Evolutionary conservation across 805 yeast species (phyloP), one percentile per base, ranked within the genome.

Genomic region (Candida vaughaniae): DNA sequence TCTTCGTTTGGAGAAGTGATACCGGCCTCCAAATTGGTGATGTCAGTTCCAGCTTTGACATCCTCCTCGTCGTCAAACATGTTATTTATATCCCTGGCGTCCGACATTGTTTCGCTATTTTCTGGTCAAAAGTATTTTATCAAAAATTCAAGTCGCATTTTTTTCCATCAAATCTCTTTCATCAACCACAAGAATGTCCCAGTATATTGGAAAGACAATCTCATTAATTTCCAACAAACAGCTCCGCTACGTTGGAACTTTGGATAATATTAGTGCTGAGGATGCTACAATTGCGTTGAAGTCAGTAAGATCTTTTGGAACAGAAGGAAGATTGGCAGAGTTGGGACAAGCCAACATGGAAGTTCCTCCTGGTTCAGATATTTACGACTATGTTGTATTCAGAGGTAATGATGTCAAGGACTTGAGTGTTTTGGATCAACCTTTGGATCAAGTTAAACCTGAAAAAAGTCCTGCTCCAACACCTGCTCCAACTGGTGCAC

Each of bases 371-470:
- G 81, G 86, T 14, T 72, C 70, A 25, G 79, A 73, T 29, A 73
- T 82, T 11, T 86, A 78, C 61, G 90, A 85, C 18, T 77, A 75
- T 39, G 87, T 93, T 35, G 85, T 84, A 38, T 85, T 93, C 59
- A 78, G 90, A 49, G 99, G 99, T 25, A 78, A 85, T 17, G 97
- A 91, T 52, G 97, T 93, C 16, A 85, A 86, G 63, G 96, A 85
- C 53, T 72, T 93, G 60, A 79, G 80, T 48, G 93, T 93, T 38
- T 71, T 91, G 53, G 97, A 89, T 45, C 71, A 71, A 25, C 79
- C 81, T 3, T 64, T 81, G 41, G 82, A 79, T 28, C 77, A 77
- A 41, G 85, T 83, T 20, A 12, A 16, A 9, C 38, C 38, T 6
- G 26, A 17, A 10, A 23, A 36, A 5, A 10, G 22, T 18, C 27